Conservation (phyloP, 192 early-diverging fungal genomes). For the Coemansia guatemalensis region DNA sequence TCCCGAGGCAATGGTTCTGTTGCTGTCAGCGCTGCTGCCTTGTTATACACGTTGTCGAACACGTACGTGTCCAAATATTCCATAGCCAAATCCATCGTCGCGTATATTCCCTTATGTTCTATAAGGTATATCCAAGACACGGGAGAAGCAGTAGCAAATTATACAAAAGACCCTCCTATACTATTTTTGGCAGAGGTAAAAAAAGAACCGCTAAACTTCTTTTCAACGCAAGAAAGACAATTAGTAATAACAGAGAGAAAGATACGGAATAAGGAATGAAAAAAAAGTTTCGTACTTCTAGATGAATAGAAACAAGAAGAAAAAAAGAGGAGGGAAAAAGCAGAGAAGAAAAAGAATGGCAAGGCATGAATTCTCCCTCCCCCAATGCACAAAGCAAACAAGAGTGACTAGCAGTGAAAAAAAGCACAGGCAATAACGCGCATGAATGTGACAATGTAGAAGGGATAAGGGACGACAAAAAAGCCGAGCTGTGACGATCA, state of each 20-base stretch:
- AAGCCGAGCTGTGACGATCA: no score
- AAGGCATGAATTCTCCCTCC: neutral
- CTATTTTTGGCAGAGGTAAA: no score
- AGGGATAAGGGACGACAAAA: no score
- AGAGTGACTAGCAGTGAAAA: no score
- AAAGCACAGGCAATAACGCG: no score
- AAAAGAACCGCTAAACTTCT: neutral
- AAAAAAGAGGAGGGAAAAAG: neutral
- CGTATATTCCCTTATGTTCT: no score
- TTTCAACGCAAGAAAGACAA: neutral
- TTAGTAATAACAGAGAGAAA: neutral
- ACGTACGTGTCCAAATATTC: slow-evolving; percentile 63
- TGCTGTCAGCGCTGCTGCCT: slow-evolving; percentile 51
- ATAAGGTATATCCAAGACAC: no score
- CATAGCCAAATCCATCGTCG: slow-evolving; percentile 66
- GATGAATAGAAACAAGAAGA: neutral
- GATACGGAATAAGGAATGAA: neutral
- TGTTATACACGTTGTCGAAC: slow-evolving; percentile 62
- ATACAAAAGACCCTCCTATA: no score
- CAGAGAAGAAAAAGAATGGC: neutral
- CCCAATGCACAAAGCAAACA: neutral
- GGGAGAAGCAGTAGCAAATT: no score
- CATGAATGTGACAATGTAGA: no score
- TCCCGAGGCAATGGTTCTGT: slow-evolving; percentile 55
- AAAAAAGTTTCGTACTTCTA: slow-evolving; percentile 2